Evolutionary conservation across 192 early-diverging fungal genomes (phyloP), one percentile per base, ranked within the genome.

Genomic region (Backusella macrospora): DNA sequence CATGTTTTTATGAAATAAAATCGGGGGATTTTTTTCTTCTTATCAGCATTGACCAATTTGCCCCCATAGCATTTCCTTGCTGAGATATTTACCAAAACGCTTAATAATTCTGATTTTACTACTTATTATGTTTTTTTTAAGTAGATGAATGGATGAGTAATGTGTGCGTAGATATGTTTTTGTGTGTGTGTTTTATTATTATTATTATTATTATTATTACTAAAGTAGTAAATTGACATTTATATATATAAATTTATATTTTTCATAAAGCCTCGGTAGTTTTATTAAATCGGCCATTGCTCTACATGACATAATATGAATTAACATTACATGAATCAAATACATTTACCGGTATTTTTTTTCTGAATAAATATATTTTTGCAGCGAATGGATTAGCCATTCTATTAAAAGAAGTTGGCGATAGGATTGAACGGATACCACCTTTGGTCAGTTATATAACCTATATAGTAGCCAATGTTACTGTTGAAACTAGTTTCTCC

Each of bases 391-490:
- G 62, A 46, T 78, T 83, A 5, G 80, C 83, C 12, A 70, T 80
- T 12, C 75, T 88, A 3, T 65, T 84, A 7, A 70, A 79, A 23
- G 81, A 66, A 65, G 48, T 86, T 7, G 29, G 73, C 29, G 39
- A 72, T 21, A 62, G 69, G 5, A 66, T 74, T 7, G 47, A 75
- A 34, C 59, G 70, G 10, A 77, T 83, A 26, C 82, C 83, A 15
- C 78, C 85, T 1, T 85, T 82, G 40, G 71, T 80, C 23, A 48
- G 80, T 3, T 88, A 88, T 40, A 72, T 80, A 6, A 68, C 81
- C 2, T 88, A 83, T 47, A 86, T 80, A 1, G 81, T 80, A 5
- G 83, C 83, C 13, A 85, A 85, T 37, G 83, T 88, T 55, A 80
- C 80, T 71, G 75, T 88, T 47, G 83, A 80, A 14, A 79, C 83